Evolutionary conservation across 2,329 filamentous ascomycete genomes (phyloP), one percentile per base, ranked within the genome.

Genomic region (Aspergillus sclerotialis): DNA sequence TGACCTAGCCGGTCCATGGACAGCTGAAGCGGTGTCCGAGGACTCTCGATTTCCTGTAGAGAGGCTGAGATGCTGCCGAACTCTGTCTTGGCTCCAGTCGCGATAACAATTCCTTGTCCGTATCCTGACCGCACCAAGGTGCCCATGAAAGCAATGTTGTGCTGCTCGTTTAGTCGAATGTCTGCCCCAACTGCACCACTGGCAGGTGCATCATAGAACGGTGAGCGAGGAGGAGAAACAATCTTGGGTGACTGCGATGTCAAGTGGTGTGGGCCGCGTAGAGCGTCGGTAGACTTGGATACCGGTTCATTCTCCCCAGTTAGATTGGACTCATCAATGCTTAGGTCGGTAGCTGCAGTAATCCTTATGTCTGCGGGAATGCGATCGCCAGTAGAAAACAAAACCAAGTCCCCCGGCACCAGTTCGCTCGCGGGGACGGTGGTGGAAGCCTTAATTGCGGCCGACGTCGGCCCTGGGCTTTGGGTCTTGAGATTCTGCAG

Each of bases 1-100:
- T 93, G 89, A 18, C 92, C 92, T 2, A 98, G 76, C n/a, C 87
- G 80, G 59, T 98, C 92, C 93, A 98, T 98, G 12, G 88, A 94
- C 7, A 94, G 65, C 58, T 98, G 92, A 18, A 98, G 70, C 7
- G 92, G 92, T 3, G 92, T 98, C 28, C 92, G 76, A 0, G 92
- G 92, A 52, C 88, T 94, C 60, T 96, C 92, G 17, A 94, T 98
- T 42, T 92, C 86, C 31, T 90, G 88, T 16, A 98, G 76, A 34
- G 89, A 95, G 11, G 89, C 84, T 13, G 90, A 94, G 49, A 98
- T 98, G 32, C 87, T 90, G 27, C 92, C 92, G 61, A 98, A 96
- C 52, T 96, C 88, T 0, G 93, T 98, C 39, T 85, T 79, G 19
- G 84, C 84, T 36, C 93, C 93, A 5, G 92, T 98, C 7, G 89